Evolutionary conservation across 352 stramenopile species (phyloP), one percentile per base, ranked within the genome.

Genomic region (Peronospora destructor): DNA sequence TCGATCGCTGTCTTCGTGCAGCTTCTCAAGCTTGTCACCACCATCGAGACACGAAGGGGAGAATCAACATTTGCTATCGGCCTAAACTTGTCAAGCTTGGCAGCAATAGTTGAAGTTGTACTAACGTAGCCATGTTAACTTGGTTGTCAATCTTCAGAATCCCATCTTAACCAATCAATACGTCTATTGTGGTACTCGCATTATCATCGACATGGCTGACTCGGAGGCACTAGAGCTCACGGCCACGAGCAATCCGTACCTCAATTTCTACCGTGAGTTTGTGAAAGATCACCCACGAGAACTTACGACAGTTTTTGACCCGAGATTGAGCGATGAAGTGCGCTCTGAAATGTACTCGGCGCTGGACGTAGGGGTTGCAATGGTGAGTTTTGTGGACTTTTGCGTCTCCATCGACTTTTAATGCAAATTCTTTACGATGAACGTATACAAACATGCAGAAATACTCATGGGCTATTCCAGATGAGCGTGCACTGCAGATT

Each of bases 401-500:
- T 43, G 16, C 13, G 7, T 26, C 29, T 41, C 2, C 42, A 25
- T 10, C 30, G 13, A 2, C 2, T 46, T 30, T 46, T n/a, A 17
- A 14, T 26, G 34, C 23, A 57, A 61, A 53, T 9, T 37, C 39
- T 46, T 28, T 37, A 14, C 6, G 44, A 11, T n/a, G 32, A 50
- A 32, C 14, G 30, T 10, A 7, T 43, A 8, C 2, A 37, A 17
- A 44, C n/a, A 5, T 51, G 40, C 67, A 97, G 74, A 84, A 84
- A 63, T 97, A 95, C 64, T 73, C 85, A 33, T 97, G 91, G 92
- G 90, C 90, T 17, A 96, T 94, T 37, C 92, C 92, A 0, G 76
- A 95, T 64, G 71, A 89, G 42, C 74, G 78, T 14, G 80, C 85
- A 17, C 61, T 98, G 49, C 75, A 68, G 4, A 91, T 98, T 60